phyloP scores from a whole-genome alignment of 202 grass and related monocot species.

The Cymbopogon flexuosus region DNA sequence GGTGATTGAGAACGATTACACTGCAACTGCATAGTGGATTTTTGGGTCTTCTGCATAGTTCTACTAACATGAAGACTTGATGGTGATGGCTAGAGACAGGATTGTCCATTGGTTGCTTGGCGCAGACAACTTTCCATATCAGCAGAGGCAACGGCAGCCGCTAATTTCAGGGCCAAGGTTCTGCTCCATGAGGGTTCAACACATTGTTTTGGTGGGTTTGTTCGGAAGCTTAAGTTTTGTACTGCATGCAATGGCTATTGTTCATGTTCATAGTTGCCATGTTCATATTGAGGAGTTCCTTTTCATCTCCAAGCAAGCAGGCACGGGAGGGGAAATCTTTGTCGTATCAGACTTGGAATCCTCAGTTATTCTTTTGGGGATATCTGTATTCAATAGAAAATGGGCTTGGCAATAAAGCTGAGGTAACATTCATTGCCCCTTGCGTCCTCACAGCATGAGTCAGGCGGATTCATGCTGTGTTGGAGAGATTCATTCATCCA shows the following conservation, averaged over 20 bases:
- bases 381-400: slow-evolving; percentile 47
- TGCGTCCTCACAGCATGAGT: background rate
- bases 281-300: slow-evolving; percentile 21
- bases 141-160: background rate
- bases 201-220: slow-evolving; percentile 35
- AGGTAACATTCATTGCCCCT: slow-evolving; percentile 59
- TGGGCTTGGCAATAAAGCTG: slow-evolving; percentile 43
- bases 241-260: background rate
- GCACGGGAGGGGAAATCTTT: background rate
- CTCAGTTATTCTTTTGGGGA: slow-evolving; percentile 46
- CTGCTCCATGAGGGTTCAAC: background rate
- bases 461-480: background rate
- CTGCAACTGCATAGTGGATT: slow-evolving; percentile 33
- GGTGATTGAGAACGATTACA: slow-evolving; percentile 72
- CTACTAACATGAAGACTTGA: background rate
- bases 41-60: background rate
- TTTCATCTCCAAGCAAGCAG: slow-evolving; percentile 28
- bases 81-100: background rate
- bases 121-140: slow-evolving; percentile 25
- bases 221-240: slow-evolving; percentile 8
- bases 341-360: slow-evolving; percentile 21
- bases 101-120: background rate
- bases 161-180: background rate
- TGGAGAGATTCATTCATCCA: slow-evolving; percentile 10
- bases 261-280: slow-evolving; percentile 35